phyloP scores from a whole-genome alignment of 2,329 filamentous ascomycete species.

The Colletotrichum horii region DNA sequence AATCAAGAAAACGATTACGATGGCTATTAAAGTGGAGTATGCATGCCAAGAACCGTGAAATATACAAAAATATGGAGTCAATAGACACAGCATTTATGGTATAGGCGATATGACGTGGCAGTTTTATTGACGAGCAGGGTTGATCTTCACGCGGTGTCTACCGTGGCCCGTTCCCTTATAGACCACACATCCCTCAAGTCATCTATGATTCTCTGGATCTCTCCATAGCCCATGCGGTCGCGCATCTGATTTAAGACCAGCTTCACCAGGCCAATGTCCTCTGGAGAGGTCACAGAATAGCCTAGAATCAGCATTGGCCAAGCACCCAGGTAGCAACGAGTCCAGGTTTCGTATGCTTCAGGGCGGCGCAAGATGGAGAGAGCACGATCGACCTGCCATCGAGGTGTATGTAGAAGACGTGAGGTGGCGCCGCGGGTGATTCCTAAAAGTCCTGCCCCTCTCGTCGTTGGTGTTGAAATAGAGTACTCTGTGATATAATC shows the following conservation, averaged over 20 bases:
- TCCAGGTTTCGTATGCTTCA: background rate
- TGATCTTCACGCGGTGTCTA: background rate
- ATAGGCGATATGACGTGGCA: no score
- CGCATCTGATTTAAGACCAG: background rate
- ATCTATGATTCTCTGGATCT: background rate
- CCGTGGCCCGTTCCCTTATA: background rate
- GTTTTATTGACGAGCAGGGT: background rate
- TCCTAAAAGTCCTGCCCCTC: background rate
- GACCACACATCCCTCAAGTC: background rate
- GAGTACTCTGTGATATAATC: background rate
- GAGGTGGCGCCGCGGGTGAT: no score
- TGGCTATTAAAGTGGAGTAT: no score
- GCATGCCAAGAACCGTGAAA: no score
- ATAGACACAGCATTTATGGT: no score
- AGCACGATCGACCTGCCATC: background rate
- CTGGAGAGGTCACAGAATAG: background rate
- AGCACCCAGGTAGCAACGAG: background rate
- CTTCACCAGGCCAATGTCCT: background rate
- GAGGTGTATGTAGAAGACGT: background rate
- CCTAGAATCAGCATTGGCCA: background rate
- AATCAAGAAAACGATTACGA: no score
- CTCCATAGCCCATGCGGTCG: background rate
- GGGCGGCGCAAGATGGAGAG: background rate
- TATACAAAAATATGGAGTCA: no score
- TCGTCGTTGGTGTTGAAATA: background rate